phyloP scores from a whole-genome alignment of 495 filamentous ascomycete genomes.

The Penicillium fimorum region DNA sequence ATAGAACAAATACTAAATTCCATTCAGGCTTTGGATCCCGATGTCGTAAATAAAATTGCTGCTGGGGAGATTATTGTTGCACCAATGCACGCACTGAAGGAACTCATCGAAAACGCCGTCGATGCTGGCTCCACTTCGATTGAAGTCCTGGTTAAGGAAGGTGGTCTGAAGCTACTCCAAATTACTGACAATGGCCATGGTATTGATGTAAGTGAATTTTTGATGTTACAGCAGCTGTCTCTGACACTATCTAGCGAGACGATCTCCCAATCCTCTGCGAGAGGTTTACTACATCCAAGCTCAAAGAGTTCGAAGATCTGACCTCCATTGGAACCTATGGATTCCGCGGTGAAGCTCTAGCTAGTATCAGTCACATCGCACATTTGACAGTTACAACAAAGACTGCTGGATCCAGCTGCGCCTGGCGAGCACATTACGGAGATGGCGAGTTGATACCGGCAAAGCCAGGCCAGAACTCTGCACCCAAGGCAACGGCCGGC shows the following conservation, averaged over 20 bases:
- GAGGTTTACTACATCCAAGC: conserved; percentile 93
- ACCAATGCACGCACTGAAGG: conserved; percentile 94
- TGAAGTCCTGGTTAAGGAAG: conserved; percentile 92
- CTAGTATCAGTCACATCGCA: conserved; percentile 98
- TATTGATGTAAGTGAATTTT: conserved; percentile 67
- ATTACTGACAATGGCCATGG: conserved; percentile 98
- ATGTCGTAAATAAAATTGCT: conserved; percentile 98
- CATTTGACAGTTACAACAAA: conserved; percentile 94
- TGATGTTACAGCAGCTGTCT: neutral
- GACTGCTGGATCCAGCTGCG: conserved; percentile 83
- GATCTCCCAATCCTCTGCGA: conserved; percentile 94
- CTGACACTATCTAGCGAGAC: conserved; percentile 59
- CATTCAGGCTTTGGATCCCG: conserved; percentile 76
- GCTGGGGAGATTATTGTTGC: conserved; percentile 99
- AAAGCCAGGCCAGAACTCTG: conserved; percentile 87
- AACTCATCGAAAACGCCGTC: conserved; percentile 96
- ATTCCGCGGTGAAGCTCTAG: conserved; percentile 94
- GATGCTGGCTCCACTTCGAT: conserved; percentile 92
- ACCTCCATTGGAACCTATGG: conserved; percentile 91
- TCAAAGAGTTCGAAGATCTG: conserved; percentile 94
- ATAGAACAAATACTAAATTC: neutral
- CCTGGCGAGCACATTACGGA: conserved; percentile 84
- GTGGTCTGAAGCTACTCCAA: conserved; percentile 93
- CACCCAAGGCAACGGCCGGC: conserved; percentile 86
- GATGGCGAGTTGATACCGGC: conserved; percentile 79